A percentile compares a stretch with the other conserved stretches of the same genome.
Conservation (phyloP, 495 filamentous ascomycete species). For the Cairneyella variabilis region DNA sequence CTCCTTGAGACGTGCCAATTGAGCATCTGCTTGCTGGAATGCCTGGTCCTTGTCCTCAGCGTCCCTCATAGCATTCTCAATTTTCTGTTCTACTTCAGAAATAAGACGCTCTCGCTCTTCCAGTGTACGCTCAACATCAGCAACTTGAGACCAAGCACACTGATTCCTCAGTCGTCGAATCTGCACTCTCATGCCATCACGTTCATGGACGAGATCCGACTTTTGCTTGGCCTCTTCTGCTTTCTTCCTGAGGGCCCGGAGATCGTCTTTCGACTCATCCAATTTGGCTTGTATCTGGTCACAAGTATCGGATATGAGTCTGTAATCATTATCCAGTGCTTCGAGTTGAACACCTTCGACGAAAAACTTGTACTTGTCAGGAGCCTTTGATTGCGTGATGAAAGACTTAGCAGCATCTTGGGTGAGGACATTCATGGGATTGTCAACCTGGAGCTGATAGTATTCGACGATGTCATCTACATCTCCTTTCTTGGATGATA, state of each 20-base stretch:
- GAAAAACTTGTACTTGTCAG: conserved; percentile 95
- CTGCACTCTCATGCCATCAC: conserved; percentile 24
- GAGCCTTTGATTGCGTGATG: conserved; percentile 73
- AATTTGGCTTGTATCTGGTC: conserved; percentile 60
- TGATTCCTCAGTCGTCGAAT: conserved; percentile 18
- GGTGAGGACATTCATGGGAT: conserved; percentile 95
- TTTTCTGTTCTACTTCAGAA: conserved; percentile 40
- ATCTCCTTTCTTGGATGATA: conserved; percentile 81
- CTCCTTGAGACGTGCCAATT: conserved; percentile 37
- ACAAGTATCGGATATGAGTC: conserved; percentile 63
- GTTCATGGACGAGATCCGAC: conserved; percentile 42
- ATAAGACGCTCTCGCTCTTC: conserved; percentile 59
- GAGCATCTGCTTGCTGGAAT: conserved; percentile 35
- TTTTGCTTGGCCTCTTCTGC: conserved; percentile 33
- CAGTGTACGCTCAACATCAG: conserved; percentile 39
- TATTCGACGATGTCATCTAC: conserved; percentile 93
- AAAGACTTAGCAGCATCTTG: conserved; percentile 96
- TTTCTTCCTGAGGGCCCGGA: conserved; percentile 42
- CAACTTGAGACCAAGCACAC: conserved; percentile 36
- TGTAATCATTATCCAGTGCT: conserved; percentile 87
- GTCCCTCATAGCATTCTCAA: conserved; percentile 14
- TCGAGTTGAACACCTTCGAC: conserved; percentile 93
- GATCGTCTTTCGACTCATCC: conserved; percentile 41
- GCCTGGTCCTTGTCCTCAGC: conserved; percentile 27
- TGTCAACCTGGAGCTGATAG: conserved; percentile 91